Evolutionary conservation across 169 alveolate species (phyloP).

Genomic region (Neospora caninum): DNA sequence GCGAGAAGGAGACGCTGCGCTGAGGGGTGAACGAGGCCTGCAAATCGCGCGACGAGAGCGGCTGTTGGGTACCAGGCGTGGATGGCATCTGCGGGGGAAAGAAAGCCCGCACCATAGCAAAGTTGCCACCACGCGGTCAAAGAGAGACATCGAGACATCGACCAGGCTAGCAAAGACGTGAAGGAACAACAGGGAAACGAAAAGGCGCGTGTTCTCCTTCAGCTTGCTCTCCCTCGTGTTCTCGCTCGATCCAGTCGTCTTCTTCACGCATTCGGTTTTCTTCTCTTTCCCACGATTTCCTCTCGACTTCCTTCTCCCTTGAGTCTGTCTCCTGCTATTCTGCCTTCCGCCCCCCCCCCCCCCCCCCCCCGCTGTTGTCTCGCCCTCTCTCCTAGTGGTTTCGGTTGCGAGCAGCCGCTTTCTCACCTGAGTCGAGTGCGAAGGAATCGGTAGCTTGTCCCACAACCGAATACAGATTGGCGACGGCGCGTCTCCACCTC

Average conservation of each 20-base stretch:
- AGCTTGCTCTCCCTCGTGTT: too few species aligned
- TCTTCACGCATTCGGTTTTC: too few species aligned
- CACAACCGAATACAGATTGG: not conserved
- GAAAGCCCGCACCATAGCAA: not conserved
- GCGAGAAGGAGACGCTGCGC: slow-evolving; percentile 18
- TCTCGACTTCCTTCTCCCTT: too few species aligned
- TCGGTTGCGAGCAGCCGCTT: not conserved
- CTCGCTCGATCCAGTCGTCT: too few species aligned
- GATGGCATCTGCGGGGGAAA: not conserved
- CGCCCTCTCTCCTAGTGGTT: too few species aligned
- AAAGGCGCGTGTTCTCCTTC: too few species aligned
- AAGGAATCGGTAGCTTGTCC: not conserved
- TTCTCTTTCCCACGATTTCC: too few species aligned
- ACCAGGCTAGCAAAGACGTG: too few species aligned
- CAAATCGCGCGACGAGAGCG: not conserved
- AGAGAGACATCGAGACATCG: not conserved
- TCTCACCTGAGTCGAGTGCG: not conserved
- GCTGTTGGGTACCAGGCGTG: slow-evolving; percentile 1
- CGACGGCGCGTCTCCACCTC: slow-evolving; percentile 2
- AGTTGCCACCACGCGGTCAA: not conserved
- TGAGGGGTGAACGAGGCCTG: slow-evolving; percentile 30
- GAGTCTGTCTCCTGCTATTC: too few species aligned
- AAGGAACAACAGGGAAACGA: too few species aligned
- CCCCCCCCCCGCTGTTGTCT: too few species aligned
- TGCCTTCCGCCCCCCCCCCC: too few species aligned